Base-by-base conservation (phyloP, 1,284 basidiomycete genomes). In the Rhodofomes roseus region DNA sequence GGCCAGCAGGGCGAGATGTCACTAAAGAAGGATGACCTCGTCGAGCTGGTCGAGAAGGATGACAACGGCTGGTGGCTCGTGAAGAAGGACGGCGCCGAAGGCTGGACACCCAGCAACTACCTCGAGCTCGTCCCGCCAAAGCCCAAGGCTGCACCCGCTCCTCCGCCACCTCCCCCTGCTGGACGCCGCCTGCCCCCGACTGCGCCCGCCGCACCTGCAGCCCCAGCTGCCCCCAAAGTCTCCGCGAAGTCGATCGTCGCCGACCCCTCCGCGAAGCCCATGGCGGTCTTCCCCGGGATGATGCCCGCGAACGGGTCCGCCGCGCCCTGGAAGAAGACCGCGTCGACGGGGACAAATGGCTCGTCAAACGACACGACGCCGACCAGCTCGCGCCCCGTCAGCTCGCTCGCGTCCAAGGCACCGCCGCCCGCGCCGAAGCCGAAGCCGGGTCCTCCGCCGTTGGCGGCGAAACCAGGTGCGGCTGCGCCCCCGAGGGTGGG, bases 61-160 rank as follows among this genome's bases (percentile, higher is more conserved):
- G 85, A 93, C 61, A 95, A 95, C 68, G 95, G 91, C 65, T 99
- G 96, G 96, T 98, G 96, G 95, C 81, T 98, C 46, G 90, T 98
- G 55, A 93, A 91, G 80, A 96, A 93, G 76, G 83, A 82, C 58
- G 85, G 83, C 0, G 75, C 79, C 23, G 95, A 98, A 73, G 96
- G 95, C 16, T 99, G 96, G 96, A 92, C 95, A 18, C 96, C 96
- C 1, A 89, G 90, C 64, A 97, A 98, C 74, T 98, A 98, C 70
- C 85, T 96, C 27, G 92, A 96, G 70, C 81, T 90, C 48, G 83
- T 89, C 3, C 84, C 86, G 48, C 84, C 84, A 16, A 83, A 81
- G 62, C 79, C 82, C 1, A 83, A 82, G 54, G 77, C 82, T 8
- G 78, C 82, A 1, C 80, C 86, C 22, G 78, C 86, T 0, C 83